Percentiles rank a stretch among this genome's conserved stretches.
Conservation (phyloP, 2,329 filamentous ascomycete species). For the Capronia epimyces region DNA sequence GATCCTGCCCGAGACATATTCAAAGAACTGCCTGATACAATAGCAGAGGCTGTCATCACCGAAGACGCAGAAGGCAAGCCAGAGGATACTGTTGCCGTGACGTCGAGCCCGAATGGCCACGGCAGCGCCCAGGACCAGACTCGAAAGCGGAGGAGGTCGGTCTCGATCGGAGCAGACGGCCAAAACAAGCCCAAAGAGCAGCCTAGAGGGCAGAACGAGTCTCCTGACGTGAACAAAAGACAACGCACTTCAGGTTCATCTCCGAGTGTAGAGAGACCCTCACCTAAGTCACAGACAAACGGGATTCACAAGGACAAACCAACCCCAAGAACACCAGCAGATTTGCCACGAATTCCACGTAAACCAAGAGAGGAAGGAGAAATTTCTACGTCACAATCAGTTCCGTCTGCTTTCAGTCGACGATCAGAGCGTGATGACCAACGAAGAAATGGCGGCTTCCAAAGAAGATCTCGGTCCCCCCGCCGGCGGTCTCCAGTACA, state of each 20-base stretch:
- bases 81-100: background rate
- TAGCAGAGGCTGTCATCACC: slow-evolving; percentile 26
- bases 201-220: background rate
- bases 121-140: slow-evolving; percentile 1
- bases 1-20: slow-evolving; percentile 35
- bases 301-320: slow-evolving; percentile 8
- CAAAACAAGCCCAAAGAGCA: slow-evolving; percentile 3
- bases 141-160: slow-evolving; percentile 22
- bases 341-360: slow-evolving; percentile 23
- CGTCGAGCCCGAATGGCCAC: slow-evolving; percentile 15
- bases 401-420: slow-evolving; percentile 22
- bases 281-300: slow-evolving; percentile 7
- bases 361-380: slow-evolving; percentile 27
- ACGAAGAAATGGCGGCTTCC: slow-evolving; percentile 32
- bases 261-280: background rate
- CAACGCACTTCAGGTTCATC: slow-evolving; percentile 13
- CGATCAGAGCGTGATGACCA: slow-evolving; percentile 28
- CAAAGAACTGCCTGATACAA: slow-evolving; percentile 29
- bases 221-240: slow-evolving; percentile 13
- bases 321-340: slow-evolving; percentile 19
- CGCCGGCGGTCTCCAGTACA: slow-evolving; percentile 24
- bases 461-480: slow-evolving; percentile 22
- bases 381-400: slow-evolving; percentile 16
- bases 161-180: slow-evolving; percentile 8
- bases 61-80: slow-evolving; percentile 21